Conservation (phyloP, 1,284 basidiomycete species). For the Kalmanozyma brasiliensis region DNA sequence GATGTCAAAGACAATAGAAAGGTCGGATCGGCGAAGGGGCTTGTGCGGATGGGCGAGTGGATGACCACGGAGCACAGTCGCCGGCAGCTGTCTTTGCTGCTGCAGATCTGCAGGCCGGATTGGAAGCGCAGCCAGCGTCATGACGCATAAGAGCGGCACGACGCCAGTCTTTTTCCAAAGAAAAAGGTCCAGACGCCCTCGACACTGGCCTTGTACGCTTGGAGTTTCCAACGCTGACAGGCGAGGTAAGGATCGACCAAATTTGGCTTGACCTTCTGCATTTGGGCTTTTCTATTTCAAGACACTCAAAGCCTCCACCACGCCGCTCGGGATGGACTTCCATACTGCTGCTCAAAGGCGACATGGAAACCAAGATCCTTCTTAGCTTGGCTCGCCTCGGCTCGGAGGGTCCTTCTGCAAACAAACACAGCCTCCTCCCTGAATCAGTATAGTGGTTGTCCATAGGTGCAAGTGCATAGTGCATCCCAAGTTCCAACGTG, state of each 20-base stretch:
- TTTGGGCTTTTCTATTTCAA: conserved; percentile 17
- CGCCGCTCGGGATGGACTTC: too few species aligned
- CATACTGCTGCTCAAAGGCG: not conserved
- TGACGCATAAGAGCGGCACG: conserved; percentile 27
- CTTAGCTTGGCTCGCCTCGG: not conserved
- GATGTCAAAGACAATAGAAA: conserved; percentile 9
- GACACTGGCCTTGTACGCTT: not conserved
- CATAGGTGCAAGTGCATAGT: too few species aligned
- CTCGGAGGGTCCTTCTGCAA: not conserved
- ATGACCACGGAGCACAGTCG: conserved; percentile 26
- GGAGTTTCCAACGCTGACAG: not conserved
- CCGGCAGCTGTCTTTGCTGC: conserved; percentile 9
- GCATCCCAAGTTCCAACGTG: too few species aligned
- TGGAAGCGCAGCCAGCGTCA: conserved; percentile 23
- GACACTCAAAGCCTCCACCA: not conserved
- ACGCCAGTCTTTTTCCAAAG: not conserved
- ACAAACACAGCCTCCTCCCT: too few species aligned
- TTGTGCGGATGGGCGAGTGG: conserved; percentile 23
- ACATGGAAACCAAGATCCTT: not conserved
- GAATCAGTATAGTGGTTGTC: too few species aligned
- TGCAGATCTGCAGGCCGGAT: conserved; percentile 22
- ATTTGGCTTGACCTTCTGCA: not conserved
- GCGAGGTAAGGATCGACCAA: conserved; percentile 19
- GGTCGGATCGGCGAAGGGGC: conserved; percentile 22
- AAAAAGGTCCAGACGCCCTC: not conserved